A percentile compares a stretch with the other conserved stretches of the same genome.
phyloP scores from a whole-genome alignment of 1,284 basidiomycete genomes.

The Peniophora sp. region DNA sequence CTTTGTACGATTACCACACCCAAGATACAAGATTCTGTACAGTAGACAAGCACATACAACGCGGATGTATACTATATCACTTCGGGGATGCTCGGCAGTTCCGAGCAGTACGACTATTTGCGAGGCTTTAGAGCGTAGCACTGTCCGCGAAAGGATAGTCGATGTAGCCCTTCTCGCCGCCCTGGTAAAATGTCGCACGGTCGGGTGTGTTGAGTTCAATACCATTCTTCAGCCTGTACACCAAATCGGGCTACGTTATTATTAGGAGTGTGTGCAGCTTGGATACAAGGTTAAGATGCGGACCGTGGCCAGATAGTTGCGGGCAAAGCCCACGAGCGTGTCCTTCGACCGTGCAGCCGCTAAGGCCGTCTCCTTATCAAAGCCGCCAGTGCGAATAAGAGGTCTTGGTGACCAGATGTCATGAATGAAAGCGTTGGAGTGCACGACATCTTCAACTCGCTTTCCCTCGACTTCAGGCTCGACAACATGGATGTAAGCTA shows the following conservation, averaged over 20 bases:
- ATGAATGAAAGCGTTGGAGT: constrained; percentile 9
- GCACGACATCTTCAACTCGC: background rate
- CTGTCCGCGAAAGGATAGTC: constrained; percentile 29
- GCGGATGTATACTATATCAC: no score
- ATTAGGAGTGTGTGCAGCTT: background rate
- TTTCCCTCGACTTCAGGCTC: constrained; percentile 25
- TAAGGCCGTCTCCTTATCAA: constrained; percentile 7
- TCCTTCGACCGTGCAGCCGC: constrained; percentile 7
- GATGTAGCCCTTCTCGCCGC: constrained; percentile 24
- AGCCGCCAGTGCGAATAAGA: constrained; percentile 27
- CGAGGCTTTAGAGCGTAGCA: background rate
- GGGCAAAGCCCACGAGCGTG: constrained; percentile 9
- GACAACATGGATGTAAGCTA: constrained; percentile 49
- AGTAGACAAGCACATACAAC: constrained; percentile 2
- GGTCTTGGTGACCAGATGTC: constrained; percentile 8
- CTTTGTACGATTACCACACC: no score
- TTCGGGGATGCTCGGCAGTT: no score
- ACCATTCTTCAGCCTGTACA: constrained; percentile 30
- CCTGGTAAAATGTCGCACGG: constrained; percentile 18
- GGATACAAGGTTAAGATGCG: constrained; percentile 25
- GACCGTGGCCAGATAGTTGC: constrained; percentile 8
- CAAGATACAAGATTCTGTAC: background rate
- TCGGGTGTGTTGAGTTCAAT: constrained; percentile 25
- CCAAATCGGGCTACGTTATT: constrained; percentile 38
- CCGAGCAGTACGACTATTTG: no score